Evolutionary conservation across 192 early-diverging fungal species (phyloP).

Genomic region (Coemansia sp.): DNA sequence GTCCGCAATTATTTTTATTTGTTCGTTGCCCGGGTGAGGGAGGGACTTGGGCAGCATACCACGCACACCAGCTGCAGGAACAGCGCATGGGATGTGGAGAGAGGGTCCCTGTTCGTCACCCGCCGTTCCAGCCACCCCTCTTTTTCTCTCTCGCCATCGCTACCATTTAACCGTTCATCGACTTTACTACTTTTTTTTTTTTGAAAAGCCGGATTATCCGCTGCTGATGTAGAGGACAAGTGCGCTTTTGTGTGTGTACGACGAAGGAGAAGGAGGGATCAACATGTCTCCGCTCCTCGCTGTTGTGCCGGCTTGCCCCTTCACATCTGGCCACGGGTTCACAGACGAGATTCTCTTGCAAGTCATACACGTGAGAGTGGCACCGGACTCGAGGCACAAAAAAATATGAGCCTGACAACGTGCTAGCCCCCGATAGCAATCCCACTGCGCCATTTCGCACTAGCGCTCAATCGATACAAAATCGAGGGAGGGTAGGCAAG

Average conservation of each 20-base stretch:
- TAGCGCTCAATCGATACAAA: constrained; percentile 4
- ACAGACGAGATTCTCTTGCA: constrained; percentile 5
- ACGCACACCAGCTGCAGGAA: constrained; percentile 7
- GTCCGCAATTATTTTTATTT: neutral
- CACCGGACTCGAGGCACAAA: neutral
- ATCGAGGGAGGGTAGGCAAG: neutral
- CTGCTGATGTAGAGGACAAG: neutral
- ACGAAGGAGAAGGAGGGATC: neutral
- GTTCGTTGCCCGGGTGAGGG: neutral
- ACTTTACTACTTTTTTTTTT: neutral
- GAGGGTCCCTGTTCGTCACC: neutral
- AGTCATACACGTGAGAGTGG: constrained; percentile 3
- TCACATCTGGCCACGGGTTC: constrained; percentile 11
- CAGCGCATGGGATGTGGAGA: neutral
- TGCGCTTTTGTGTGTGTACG: neutral
- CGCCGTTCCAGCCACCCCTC: neutral
- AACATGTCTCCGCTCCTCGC: neutral
- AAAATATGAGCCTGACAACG: neutral
- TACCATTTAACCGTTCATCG: constrained; percentile 14
- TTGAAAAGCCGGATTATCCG: constrained; percentile 12
- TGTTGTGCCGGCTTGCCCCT: neutral
- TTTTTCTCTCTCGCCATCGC: neutral
- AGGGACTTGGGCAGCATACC: neutral
- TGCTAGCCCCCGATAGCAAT: constrained; percentile 4
- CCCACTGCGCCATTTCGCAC: neutral